A percentile compares a stretch with the other conserved stretches of the same genome.
Evolutionary conservation across 345 rosid genomes (phyloP).

Genomic region (Eucalyptus cloeziana): DNA sequence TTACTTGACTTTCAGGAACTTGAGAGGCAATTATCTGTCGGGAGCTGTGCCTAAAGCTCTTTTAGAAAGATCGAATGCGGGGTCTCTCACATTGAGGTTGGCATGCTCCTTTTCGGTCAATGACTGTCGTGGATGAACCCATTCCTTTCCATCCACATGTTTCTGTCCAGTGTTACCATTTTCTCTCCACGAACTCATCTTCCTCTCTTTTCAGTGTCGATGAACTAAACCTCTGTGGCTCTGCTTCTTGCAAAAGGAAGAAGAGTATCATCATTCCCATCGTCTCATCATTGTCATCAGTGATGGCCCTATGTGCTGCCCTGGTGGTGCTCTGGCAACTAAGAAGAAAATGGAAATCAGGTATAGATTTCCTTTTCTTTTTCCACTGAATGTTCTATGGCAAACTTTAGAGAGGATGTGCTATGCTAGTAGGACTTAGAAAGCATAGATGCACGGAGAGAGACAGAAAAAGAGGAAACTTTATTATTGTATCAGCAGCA

Average conservation of each 20-base stretch:
- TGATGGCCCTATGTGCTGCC: neutral
- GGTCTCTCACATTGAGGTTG: conserved; percentile 29
- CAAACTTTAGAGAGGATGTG: neutral
- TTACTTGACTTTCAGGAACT: conserved; percentile 11
- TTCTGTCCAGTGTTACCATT: neutral
- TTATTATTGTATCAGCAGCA: neutral
- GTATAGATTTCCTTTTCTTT: neutral
- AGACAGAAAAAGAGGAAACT: neutral
- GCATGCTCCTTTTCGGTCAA: neutral
- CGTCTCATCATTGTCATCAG: neutral
- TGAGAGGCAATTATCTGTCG: conserved; percentile 34
- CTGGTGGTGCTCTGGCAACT: conserved; percentile 4
- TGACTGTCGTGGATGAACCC: neutral
- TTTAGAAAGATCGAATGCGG: conserved; percentile 13
- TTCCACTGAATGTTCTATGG: neutral
- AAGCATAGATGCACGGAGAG: neutral
- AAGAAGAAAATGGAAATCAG: conserved; percentile 15
- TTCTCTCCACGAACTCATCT: neutral
- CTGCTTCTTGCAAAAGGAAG: neutral
- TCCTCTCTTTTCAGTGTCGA: conserved; percentile 20
- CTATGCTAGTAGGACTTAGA: neutral
- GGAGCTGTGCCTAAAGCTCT: conserved; percentile 37
- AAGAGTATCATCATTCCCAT: neutral
- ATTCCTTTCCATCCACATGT: neutral
- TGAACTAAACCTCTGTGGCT: conserved; percentile 6